These are phyloP conservation scores for Rhexocercosporidium sp. DNA, from an alignment of 2,329 filamentous ascomycete species.

Conservation along the genomic window DNA sequence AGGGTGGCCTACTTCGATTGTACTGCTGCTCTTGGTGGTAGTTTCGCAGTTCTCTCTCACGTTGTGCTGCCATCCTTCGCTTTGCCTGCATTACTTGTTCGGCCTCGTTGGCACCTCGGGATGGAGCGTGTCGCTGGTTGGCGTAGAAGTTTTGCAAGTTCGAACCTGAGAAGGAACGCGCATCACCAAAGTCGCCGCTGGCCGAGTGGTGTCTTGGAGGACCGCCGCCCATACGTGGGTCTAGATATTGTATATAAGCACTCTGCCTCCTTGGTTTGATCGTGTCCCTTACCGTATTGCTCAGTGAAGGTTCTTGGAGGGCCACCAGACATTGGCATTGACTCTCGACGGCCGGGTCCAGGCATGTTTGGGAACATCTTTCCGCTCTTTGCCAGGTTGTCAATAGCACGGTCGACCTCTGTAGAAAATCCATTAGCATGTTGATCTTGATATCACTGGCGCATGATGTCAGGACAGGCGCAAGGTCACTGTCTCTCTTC, in stretches of 20 bases:
- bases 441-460: conserved; percentile 5
- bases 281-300: conserved; percentile 58
- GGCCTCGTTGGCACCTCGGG: conserved; percentile 84
- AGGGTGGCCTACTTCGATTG: conserved; percentile 95
- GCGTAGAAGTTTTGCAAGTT: conserved; percentile 95
- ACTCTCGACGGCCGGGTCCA: conserved; percentile 77
- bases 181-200: conserved; percentile 73
- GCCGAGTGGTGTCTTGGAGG: conserved; percentile 81
- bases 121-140: conserved; percentile 86
- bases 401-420: conserved; percentile 96
- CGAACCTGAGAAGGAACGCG: conserved; percentile 73
- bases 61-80: conserved; percentile 98
- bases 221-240: conserved; percentile 69
- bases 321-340: conserved; percentile 66
- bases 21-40: conserved; percentile 99
- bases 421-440: conserved; percentile 33
- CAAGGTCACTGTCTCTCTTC: not conserved
- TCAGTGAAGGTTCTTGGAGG: conserved; percentile 60
- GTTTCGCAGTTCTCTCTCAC: conserved; percentile 98
- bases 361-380: conserved; percentile 73
- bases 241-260: conserved; percentile 49
- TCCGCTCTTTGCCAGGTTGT: conserved; percentile 95
- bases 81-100: conserved; percentile 99
- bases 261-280: conserved; percentile 25
- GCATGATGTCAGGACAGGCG: conserved; percentile 4